These are phyloP conservation scores for Medicago lupulina DNA, from an alignment of 306 rosid genomes.

Conservation along the genomic window DNA sequence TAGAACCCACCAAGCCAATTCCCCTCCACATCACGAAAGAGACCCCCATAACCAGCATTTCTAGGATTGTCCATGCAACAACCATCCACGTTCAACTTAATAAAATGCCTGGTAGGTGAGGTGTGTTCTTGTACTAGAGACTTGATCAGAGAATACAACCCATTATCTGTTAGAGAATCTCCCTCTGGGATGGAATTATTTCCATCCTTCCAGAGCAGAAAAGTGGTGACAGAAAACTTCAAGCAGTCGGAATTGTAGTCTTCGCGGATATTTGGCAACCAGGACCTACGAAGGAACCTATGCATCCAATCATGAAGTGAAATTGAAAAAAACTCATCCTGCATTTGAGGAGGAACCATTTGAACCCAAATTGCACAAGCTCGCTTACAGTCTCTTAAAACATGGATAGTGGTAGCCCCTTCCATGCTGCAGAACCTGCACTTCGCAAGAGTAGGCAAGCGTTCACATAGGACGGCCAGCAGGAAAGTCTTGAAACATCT, in stretches of 20 bases:
- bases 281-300: constrained; percentile 33
- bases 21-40: constrained; percentile 27
- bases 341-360: constrained; percentile 25
- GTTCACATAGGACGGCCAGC: constrained; percentile 34
- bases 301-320: constrained; percentile 42
- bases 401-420: constrained; percentile 23
- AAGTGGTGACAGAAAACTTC: constrained; percentile 32
- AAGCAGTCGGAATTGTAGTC: constrained; percentile 32
- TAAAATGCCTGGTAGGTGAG: constrained; percentile 23
- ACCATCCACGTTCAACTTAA: constrained; percentile 33
- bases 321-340: constrained; percentile 25
- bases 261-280: neutral
- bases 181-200: neutral
- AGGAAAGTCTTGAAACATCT: constrained; percentile 32
- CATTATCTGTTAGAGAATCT: constrained; percentile 29
- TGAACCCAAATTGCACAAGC: constrained; percentile 23
- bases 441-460: constrained; percentile 20
- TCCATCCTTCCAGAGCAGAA: constrained; percentile 36
- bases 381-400: constrained; percentile 31
- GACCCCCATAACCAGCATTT: constrained; percentile 36
- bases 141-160: constrained; percentile 31
- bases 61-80: constrained; percentile 20
- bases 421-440: constrained; percentile 31
- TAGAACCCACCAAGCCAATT: constrained; percentile 34
- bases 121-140: constrained; percentile 34